These are phyloP conservation scores for Camellia lanceoleosa DNA, from an alignment of 148 eudicot species.

Conservation along the genomic window DNA sequence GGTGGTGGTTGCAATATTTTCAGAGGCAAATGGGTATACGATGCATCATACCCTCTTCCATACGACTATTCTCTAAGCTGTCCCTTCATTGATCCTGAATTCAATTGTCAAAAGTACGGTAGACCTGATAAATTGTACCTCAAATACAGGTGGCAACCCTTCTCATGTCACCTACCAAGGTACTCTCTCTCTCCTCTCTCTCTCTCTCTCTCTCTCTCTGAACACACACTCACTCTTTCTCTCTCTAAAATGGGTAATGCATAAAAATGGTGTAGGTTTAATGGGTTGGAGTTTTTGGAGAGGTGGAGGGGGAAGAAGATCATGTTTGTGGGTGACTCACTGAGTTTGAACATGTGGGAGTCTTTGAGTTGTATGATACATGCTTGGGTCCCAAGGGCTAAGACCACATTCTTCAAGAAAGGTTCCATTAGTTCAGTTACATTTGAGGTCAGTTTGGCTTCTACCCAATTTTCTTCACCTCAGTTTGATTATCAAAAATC, in stretches of 20 bases:
- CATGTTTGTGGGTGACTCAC: conserved; percentile 89
- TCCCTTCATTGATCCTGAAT: conserved; percentile 71
- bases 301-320: conserved; percentile 80
- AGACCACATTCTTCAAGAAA: conserved; percentile 33
- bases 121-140: conserved; percentile 71
- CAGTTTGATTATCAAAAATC: too few species aligned
- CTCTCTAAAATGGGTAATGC: conserved; percentile 2
- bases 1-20: conserved; percentile 52
- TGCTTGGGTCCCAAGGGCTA: conserved; percentile 67
- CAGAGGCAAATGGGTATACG: conserved; percentile 88
- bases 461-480: neutral
- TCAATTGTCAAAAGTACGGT: conserved; percentile 63
- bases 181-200: conserved; percentile 20
- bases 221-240: neutral
- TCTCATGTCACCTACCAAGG: conserved; percentile 67
- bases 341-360: conserved; percentile 75
- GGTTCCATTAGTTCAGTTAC: conserved; percentile 47
- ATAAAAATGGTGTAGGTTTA: conserved; percentile 47
- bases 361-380: conserved; percentile 77
- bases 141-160: conserved; percentile 87
- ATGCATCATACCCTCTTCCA: conserved; percentile 67
- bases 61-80: conserved; percentile 53
- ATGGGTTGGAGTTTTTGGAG: conserved; percentile 65
- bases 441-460: conserved; percentile 46
- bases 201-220: neutral